Evolutionary conservation across 2,329 filamentous ascomycete species (phyloP), one percentile per base, ranked within the genome.

Genomic region (Phialophora expanda): DNA sequence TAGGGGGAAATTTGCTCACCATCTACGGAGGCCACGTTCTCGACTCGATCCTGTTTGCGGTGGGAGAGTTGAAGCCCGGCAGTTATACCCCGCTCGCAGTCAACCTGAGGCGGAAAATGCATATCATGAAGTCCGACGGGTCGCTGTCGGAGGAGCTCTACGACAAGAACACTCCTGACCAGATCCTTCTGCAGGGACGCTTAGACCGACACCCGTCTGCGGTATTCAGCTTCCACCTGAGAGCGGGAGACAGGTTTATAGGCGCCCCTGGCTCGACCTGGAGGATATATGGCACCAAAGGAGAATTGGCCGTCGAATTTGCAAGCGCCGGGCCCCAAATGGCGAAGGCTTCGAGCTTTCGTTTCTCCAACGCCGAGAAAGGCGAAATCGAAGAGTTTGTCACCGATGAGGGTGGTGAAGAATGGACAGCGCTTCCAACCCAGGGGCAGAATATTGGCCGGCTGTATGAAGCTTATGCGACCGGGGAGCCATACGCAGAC

Each of bases 391-490:
- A 83, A 12, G 69, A 77, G 2, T 73, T 85, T 0, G 70, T 77
- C 0, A 74, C 66, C 24, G 70, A 70, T 30, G 70, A 77, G 7
- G 86, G 81, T 77, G 74, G 77, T 14, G 79, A 80, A 2, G 83
- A 80, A 75, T 82, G 83, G 71, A 76, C 80, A 11, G 78, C 80
- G 11, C 66, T 86, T 20, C 80, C 83, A 0, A 41, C 79, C 0
- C 70, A 76, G 2, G 80, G 79, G 0, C 78, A 83, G 60, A 84
- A 81, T 68, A 82, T 89, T 30, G 86, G 80, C 0, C 79, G 79
- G 22, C 70, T 87, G 0, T 89, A 88, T 75, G 86, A 89, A 70
- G 79, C 78, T 0, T 86, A 82, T 76, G 83, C 83, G 4, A n/a
- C 68, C 74, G 26, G 68, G 78, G 17, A 71, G 79, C n/a, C 71